These are phyloP conservation scores for Cryptosporidium baileyi DNA, from an alignment of 169 alveolate genomes.

Conservation along the genomic window DNA sequence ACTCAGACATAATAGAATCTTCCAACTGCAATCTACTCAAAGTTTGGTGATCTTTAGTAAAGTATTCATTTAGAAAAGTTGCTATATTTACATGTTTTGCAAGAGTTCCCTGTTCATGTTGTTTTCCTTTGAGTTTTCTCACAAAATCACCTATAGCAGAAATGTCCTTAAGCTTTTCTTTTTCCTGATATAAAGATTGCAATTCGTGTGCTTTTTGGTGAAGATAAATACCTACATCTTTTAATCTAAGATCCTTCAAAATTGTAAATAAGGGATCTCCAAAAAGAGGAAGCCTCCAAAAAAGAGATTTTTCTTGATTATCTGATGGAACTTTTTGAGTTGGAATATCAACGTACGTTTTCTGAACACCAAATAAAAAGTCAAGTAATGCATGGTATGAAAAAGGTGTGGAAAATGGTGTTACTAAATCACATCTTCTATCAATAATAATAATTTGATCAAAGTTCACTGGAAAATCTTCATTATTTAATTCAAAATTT, in stretches of 20 bases:
- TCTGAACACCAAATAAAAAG: conserved; percentile 74
- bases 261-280: conserved; percentile 79
- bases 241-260: conserved; percentile 80
- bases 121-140: conserved; percentile 83
- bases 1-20: conserved; percentile 76
- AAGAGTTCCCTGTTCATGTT: conserved; percentile 86
- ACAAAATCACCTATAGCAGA: conserved; percentile 85
- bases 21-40: conserved; percentile 81
- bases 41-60: conserved; percentile 76
- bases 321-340: conserved; percentile 53
- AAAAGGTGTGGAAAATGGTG: conserved; percentile 82
- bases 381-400: conserved; percentile 83
- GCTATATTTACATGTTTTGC: conserved; percentile 87
- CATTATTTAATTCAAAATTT: not conserved
- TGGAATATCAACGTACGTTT: conserved; percentile 79
- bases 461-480: conserved; percentile 31
- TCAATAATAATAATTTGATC: conserved; percentile 76
- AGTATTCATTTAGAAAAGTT: conserved; percentile 78
- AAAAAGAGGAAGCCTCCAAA: conserved; percentile 33
- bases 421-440: conserved; percentile 78
- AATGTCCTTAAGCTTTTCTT: conserved; percentile 82
- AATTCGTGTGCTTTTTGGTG: conserved; percentile 86
- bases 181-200: conserved; percentile 83
- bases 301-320: not conserved
- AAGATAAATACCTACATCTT: conserved; percentile 81